Evolutionary conservation across 208 protist species (phyloP).

Genomic region (Tritrichomonas foetus): DNA sequence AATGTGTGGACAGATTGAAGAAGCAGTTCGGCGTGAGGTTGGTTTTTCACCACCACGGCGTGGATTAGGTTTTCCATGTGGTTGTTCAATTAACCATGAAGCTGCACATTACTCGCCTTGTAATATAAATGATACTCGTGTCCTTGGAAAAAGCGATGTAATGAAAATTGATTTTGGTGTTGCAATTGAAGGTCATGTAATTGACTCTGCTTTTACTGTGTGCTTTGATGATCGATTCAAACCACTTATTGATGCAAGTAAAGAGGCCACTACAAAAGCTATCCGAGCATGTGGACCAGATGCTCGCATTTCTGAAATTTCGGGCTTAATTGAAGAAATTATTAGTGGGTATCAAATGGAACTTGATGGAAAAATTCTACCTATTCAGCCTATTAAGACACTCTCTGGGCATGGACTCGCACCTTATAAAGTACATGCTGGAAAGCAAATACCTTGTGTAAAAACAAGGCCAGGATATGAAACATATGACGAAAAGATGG

Average conservation of each 20-base stretch:
- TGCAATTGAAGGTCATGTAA: constrained; percentile 62
- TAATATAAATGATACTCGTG: constrained; percentile 55
- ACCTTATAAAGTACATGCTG: constrained; percentile 92
- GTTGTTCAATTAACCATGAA: constrained; percentile 62
- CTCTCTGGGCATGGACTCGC: constrained; percentile 95
- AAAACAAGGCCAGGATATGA: constrained; percentile 72
- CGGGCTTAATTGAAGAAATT: constrained; percentile 58
- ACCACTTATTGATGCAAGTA: constrained; percentile 80
- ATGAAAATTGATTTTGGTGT: constrained; percentile 66
- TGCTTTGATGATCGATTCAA: constrained; percentile 89
- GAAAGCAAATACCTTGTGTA: constrained; percentile 97
- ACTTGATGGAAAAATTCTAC: constrained; percentile 24
- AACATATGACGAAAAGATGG: constrained; percentile 71
- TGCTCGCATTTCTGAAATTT: constrained; percentile 59
- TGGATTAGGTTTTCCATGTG: constrained; percentile 61
- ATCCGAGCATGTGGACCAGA: constrained; percentile 68
- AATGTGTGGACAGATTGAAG: constrained; percentile 29
- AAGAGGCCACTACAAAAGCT: constrained; percentile 91
- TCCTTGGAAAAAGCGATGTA: constrained; percentile 57
- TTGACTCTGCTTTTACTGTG: constrained; percentile 67
- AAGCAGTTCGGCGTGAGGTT: background rate
- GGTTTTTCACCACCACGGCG: background rate
- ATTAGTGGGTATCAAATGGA: constrained; percentile 54
- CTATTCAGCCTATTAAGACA: constrained; percentile 84
- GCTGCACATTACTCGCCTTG: constrained; percentile 66